Evolutionary conservation across 2,329 filamentous ascomycete genomes (phyloP), one percentile per base, ranked within the genome.

Genomic region (Penicillium digitatum): DNA sequence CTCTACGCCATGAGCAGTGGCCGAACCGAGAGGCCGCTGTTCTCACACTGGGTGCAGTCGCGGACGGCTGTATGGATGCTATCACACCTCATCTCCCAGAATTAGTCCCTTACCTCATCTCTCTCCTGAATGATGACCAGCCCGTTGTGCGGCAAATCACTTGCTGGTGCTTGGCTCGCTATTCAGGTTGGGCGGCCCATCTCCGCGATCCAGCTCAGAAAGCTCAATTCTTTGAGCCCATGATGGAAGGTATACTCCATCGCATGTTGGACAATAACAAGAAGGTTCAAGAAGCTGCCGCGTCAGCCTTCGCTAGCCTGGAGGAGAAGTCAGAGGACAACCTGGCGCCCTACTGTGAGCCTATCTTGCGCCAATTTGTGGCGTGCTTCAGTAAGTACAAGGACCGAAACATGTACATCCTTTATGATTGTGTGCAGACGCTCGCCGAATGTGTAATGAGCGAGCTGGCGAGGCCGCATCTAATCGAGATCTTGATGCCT

Each of bases 201-300:
- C 81, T 96, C 22, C 76, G 82, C 24, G 84, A 87, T 47, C 81
- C 81, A 16, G 76, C 78, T 18, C 83, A 91, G 60, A 87, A 87
- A 67, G 82, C 87, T 48, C 82, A 85, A 54, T 96, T 85, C 73
- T 99, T 99, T 66, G 88, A 94, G 66, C 93, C 93, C 0, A 89
- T 97, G 82, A 96, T 99, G 91, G 93, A 96, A 60, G 94, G 93
- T 6, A 92, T 99, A 46, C 78, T 99, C 54, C 86, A 86, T 57
- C 89, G 92, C 69, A 99, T 99, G 94, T 80, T 99, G 44, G 94
- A 99, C 74, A 87, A 84, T 71, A 97, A 97, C 81, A 99, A 99
- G 79, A 91, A 93, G 72, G 94, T 99, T 0, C 94, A 99, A 71
- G 93, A 97, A 74, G 93, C 94, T 16, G 94, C 89, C 26, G 93